phyloP scores from a whole-genome alignment of 2,329 filamentous ascomycete species.

The Neonectria coccinea region DNA sequence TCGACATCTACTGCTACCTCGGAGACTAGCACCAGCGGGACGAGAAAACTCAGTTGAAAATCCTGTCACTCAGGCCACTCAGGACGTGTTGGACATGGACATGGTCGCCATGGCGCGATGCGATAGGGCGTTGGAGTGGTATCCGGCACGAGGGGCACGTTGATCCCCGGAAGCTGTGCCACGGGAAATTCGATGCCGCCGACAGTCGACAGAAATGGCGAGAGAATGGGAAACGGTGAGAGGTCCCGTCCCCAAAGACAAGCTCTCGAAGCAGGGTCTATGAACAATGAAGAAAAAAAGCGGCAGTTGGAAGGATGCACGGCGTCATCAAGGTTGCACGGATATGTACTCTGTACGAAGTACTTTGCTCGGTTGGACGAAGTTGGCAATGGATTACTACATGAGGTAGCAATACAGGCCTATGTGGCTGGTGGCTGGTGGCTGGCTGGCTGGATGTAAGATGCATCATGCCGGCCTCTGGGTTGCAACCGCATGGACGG shows the following conservation, averaged over 20 bases:
- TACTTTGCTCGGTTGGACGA: constrained; percentile 3
- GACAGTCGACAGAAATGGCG: constrained; percentile 12
- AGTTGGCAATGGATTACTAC: constrained; percentile 1
- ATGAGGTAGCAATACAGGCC: constrained; percentile 7
- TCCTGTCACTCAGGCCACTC: constrained; percentile 15
- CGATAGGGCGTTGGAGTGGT: constrained; percentile 12
- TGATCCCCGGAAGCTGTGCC: constrained; percentile 18
- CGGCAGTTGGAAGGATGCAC: constrained; percentile 9
- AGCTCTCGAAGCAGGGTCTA: constrained; percentile 5
- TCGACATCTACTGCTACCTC: background rate
- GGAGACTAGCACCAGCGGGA: background rate
- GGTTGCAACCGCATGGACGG: constrained; percentile 19
- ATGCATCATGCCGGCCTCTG: constrained; percentile 7
- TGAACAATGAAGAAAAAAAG: constrained; percentile 3
- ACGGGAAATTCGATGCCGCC: constrained; percentile 19
- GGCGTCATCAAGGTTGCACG: background rate
- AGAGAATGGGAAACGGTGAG: constrained; percentile 27
- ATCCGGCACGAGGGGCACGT: constrained; percentile 21
- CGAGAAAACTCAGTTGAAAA: constrained; percentile 21
- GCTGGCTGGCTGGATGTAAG: constrained; percentile 19
- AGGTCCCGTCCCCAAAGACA: background rate
- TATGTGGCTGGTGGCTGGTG: constrained; percentile 2
- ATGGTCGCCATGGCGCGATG: constrained; percentile 20
- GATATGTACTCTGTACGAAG: background rate
- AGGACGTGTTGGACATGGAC: constrained; percentile 10